Base-by-base conservation (phyloP, 192 early-diverging fungal genomes). In the Dissophora ornata region DNA sequence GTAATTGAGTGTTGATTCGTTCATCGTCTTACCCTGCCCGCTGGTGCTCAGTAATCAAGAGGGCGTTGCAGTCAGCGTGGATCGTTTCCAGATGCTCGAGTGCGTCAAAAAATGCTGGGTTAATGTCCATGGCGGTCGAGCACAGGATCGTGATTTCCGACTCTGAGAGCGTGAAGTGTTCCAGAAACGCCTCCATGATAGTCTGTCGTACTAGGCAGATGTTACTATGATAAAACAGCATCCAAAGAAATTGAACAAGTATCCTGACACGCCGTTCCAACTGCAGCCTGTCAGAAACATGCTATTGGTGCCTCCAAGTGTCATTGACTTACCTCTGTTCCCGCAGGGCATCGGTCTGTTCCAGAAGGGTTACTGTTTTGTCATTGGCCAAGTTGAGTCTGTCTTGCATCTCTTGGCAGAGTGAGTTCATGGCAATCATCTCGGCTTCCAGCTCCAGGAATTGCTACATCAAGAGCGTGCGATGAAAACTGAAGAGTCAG, bases 11-110 rank as follows among this genome's bases (percentile, higher is more conserved):
- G 36, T 38, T 38, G 12, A 5, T 9, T 38, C 36, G 12, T 38
- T 38, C 36, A 38, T 38, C 36, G 36, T n/a, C 62, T 32, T 87
- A 90, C 90, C 93, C 93, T 55, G 91, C 89, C 47, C 84, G 81
- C 67, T 95, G 92, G 41, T 93, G 83, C 21, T 90, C 89, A 3
- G 89, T 90, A 19, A 90, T 91, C 10, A 95, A 79, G 16, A 94
- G 70, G 7, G 86, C 77, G 70, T 90, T 84, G 78, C 92, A 93
- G 65, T 94, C 90, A 5, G 87, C 81, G 52, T 86, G 88, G 29
- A 95, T 91, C 47, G 89, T 82, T 56, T 90, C 85, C 21, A 93
- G 62, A 40, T 87, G 87, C 6, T 82, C 71, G 49, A 95, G 69
- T 3, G 90, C 90, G 10, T 87, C 84, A 83, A 95, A 95, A 61